Base-by-base conservation (phyloP, 768 basidiomycete species). In the Leccinellum albellum region DNA sequence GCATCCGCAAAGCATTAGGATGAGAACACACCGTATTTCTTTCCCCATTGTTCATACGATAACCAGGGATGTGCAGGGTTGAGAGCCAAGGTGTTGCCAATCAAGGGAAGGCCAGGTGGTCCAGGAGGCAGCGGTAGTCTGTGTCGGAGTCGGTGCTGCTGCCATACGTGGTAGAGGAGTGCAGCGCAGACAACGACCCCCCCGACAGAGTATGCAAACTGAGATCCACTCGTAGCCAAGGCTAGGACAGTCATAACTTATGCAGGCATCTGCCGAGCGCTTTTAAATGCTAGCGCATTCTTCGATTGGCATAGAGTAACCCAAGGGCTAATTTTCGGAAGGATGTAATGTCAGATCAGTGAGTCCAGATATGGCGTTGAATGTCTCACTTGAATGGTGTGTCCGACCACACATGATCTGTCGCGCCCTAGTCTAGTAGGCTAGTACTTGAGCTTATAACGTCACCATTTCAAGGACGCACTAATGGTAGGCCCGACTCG, bases 51-150 rank as follows among this genome's bases (percentile, higher is more conserved):
- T 32, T 70, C 61, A 26, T 73, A 75, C 8, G 73, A 64, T 40
- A 70, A 37, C 74, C 74, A 75, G 10, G 73, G 71, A 1, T 61
- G 47, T 6, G 42, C 17, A 5, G 53, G 3, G 28, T 71, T 47
- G 45, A 75, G 10, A 28, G 66, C 59, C 15, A 67, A 50, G 7
- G 56, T 14, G 42, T 56, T 68, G 2, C 72, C 73, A 4, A 71
- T 31, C 24, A 74, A 51, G 2, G 72, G 73, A 37, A 84, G 70
- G 44, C 79, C 78, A 52, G 70, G 76, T 0, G 84, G 84, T 14
- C 83, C 84, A 17, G 79, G 80, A 32, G 79, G 79, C 15, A 82
- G 73, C 8, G 76, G 67, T 48, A 64, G 51, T 4, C 66, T 64
- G 7, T 48, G 35, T 35, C 62, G 57, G 44, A 40, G 49, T 26